phyloP scores from a whole-genome alignment of 345 rosid species.

The Acer yangbiense region DNA sequence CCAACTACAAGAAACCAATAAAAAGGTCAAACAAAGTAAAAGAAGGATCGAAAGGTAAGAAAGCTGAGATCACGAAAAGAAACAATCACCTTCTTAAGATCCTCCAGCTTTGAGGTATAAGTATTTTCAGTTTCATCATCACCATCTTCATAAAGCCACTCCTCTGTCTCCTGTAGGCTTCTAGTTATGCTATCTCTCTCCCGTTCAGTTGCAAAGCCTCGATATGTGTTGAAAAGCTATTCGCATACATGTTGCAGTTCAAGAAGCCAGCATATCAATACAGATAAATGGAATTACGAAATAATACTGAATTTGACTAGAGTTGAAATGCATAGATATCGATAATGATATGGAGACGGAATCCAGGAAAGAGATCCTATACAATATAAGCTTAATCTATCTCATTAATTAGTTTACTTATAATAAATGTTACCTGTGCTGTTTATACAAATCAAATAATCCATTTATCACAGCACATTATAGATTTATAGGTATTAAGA shows the following conservation, averaged over 20 bases:
- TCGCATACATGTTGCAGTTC: slow-evolving; percentile 11
- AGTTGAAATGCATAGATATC: not conserved
- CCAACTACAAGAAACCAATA: slow-evolving; percentile 34
- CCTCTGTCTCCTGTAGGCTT: slow-evolving; percentile 59
- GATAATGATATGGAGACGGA: not conserved
- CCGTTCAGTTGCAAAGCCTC: slow-evolving; percentile 47
- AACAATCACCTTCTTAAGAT: slow-evolving; percentile 44
- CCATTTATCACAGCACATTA: not conserved
- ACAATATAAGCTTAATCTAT: not conserved
- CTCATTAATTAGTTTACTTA: not conserved
- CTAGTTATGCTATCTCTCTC: slow-evolving; percentile 58
- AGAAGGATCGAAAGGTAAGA: not conserved
- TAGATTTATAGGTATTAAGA: not conserved
- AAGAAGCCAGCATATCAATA: not conserved
- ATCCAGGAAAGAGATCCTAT: not conserved
- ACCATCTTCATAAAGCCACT: slow-evolving; percentile 68
- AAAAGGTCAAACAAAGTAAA: slow-evolving; percentile 3
- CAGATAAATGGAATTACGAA: not conserved
- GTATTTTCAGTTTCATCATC: slow-evolving; percentile 58
- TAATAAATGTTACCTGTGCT: not conserved
- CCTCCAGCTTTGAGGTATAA: slow-evolving; percentile 44
- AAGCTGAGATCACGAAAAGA: slow-evolving; percentile 1
- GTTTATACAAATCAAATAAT: not conserved
- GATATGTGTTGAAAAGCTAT: slow-evolving; percentile 56
- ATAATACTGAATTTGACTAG: not conserved